These are phyloP conservation scores for Daedalea quercina DNA, from an alignment of 768 basidiomycete genomes.

Conservation along the genomic window DNA sequence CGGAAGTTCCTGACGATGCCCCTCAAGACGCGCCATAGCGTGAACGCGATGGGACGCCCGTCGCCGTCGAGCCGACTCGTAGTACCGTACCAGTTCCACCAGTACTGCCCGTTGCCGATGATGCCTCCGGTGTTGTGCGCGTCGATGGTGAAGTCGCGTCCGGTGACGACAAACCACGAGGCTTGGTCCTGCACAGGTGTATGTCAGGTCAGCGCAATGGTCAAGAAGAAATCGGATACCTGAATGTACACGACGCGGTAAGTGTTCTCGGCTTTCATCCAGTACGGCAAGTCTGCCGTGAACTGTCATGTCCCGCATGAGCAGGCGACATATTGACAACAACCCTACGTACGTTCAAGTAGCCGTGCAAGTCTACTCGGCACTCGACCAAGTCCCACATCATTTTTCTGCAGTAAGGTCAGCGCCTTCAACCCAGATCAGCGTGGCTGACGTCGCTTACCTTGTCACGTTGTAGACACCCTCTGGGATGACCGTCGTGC, in stretches of 20 bases:
- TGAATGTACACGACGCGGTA: slow-evolving; percentile 58
- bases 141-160: slow-evolving; percentile 47
- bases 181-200: slow-evolving; percentile 39
- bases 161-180: slow-evolving; percentile 59
- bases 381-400: slow-evolving; percentile 42
- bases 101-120: slow-evolving; percentile 55
- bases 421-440: too few species aligned
- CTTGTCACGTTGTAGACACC: slow-evolving; percentile 49
- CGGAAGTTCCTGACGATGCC: slow-evolving; percentile 41
- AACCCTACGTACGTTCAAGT: slow-evolving; percentile 31
- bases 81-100: slow-evolving; percentile 50
- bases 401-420: slow-evolving; percentile 37
- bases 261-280: slow-evolving; percentile 49
- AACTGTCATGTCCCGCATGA: slow-evolving; percentile 31
- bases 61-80: slow-evolving; percentile 44
- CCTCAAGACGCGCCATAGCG: slow-evolving; percentile 37
- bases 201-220: not conserved
- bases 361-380: slow-evolving; percentile 36
- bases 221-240: slow-evolving; percentile 20
- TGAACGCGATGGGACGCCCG: slow-evolving; percentile 51
- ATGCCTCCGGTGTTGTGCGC: slow-evolving; percentile 51
- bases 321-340: too few species aligned
- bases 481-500: slow-evolving; percentile 35
- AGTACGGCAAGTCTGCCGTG: slow-evolving; percentile 45
- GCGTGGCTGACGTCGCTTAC: slow-evolving; percentile 19